Base-by-base conservation (phyloP, 2,329 filamentous ascomycete species). In the Scedosporium dehoogii region DNA sequence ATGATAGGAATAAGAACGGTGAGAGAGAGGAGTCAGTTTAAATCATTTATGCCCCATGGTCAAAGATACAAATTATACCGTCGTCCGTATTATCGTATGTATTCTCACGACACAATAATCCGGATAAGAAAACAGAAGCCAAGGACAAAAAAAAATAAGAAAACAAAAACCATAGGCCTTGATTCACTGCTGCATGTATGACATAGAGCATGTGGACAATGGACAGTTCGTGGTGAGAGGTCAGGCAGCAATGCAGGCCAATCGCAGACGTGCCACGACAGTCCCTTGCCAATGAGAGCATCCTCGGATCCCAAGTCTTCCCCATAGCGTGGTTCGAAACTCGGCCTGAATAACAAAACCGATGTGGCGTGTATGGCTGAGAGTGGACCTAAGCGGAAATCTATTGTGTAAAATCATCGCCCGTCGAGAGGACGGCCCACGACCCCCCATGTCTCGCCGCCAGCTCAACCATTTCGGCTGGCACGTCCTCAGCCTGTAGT, bases 201-300 rank as follows among this genome's bases (percentile, higher is more conserved):
- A 48, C 16, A 48, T 48, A 48, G 44, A 48, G 18, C 44, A 48
- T 48, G 44, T 25, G 48, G 23, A 23, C 48, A 23, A 21, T 25
- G 48, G 23, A 23, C 48, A 23, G 48, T 55, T 55, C 48, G 21
- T 55, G 23, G 23, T 14, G n/a, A 14, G 44, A 21, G 23, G 48
- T 55, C 48, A 55, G 48, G 48, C 48, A 55, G 48, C 48, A 55
- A 55, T 55, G 48, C 48, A 55, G 48, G 48, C 48, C 48, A 55
- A 55, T 55, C n/a, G 23, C 48, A n/a, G 21, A 23, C 23, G 23
- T 55, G 48, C 48, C 48, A 55, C 48, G 48, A 55, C 16, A 4
- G 1, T 10, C 16, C 5, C 16, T 46, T 48, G 1, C 44, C 44
- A 48, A 48, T 48, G 18, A 48, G 16, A 48, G 44, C 16, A n/a